phyloP scores from a whole-genome alignment of 2,329 filamentous ascomycete species.

The Fusarium sp. region DNA sequence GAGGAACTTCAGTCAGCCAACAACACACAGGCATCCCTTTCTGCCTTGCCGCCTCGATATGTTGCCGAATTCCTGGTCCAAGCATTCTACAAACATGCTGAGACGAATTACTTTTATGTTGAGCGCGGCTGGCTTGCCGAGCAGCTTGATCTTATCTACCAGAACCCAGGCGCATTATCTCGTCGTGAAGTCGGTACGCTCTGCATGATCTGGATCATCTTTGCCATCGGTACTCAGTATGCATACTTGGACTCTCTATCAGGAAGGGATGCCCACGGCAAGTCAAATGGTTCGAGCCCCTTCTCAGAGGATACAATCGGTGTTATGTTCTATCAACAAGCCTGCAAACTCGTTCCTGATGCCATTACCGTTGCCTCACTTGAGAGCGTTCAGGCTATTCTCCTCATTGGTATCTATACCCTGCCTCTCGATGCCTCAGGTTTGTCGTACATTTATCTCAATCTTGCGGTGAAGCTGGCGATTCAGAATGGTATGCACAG shows the following conservation, averaged over 20 bases:
- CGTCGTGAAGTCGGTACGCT: slow-evolving; percentile 54
- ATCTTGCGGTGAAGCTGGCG: slow-evolving; percentile 63
- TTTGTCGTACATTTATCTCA: slow-evolving; percentile 65
- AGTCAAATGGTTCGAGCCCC: slow-evolving; percentile 36
- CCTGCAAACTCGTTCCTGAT: slow-evolving; percentile 63
- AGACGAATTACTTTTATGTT: slow-evolving; percentile 60
- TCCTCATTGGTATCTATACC: slow-evolving; percentile 64
- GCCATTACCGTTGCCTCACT: slow-evolving; percentile 65
- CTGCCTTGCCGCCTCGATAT: slow-evolving; percentile 56
- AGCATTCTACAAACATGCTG: slow-evolving; percentile 58
- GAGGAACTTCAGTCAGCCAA: slow-evolving; percentile 56
- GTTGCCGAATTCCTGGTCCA: slow-evolving; percentile 58
- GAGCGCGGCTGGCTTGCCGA: slow-evolving; percentile 55
- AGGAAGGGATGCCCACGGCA: slow-evolving; percentile 32
- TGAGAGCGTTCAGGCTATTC: slow-evolving; percentile 65
- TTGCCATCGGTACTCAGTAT: slow-evolving; percentile 62
- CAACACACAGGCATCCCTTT: slow-evolving; percentile 51
- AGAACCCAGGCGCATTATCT: slow-evolving; percentile 49
- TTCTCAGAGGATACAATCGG: slow-evolving; percentile 63
- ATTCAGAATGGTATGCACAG: slow-evolving; percentile 70
- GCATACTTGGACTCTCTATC: slow-evolving; percentile 55
- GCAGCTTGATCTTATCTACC: slow-evolving; percentile 54
- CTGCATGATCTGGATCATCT: slow-evolving; percentile 57
- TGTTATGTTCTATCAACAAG: slow-evolving; percentile 65
- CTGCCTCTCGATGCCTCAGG: slow-evolving; percentile 65